A percentile compares a stretch with the other conserved stretches of the same genome.
Conservation (phyloP, 345 rosid species). For the Limnanthes douglasii region DNA sequence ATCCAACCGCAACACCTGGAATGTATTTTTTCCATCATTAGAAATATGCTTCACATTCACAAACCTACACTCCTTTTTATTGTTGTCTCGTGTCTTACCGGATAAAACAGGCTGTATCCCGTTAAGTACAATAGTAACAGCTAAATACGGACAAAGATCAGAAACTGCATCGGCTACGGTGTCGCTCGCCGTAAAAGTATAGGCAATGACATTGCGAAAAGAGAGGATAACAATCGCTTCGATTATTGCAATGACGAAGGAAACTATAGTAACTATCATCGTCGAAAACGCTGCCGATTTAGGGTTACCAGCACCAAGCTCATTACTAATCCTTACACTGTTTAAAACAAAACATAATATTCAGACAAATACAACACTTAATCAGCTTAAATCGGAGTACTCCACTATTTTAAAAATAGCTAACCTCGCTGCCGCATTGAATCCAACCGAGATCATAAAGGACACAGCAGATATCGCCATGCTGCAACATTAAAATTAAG, state of each 20-base stretch:
- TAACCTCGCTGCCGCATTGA: constrained; percentile 72
- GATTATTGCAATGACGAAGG: constrained; percentile 25
- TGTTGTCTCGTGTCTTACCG: constrained; percentile 15
- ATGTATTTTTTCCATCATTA: neutral
- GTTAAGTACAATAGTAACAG: constrained; percentile 28
- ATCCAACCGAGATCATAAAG: constrained; percentile 53
- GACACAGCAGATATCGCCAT: constrained; percentile 44
- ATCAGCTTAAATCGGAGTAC: too few relatives aligned
- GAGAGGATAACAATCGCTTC: constrained; percentile 25
- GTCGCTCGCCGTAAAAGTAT: constrained; percentile 41
- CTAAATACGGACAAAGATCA: constrained; percentile 35
- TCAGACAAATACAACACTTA: neutral
- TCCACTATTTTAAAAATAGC: neutral
- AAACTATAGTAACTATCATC: constrained; percentile 17
- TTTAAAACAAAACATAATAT: neutral
- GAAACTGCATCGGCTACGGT: constrained; percentile 38
- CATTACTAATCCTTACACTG: constrained; percentile 66
- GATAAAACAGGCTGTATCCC: constrained; percentile 42
- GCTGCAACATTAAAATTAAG: constrained; percentile 17
- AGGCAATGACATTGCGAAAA: constrained; percentile 36
- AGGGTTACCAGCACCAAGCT: constrained; percentile 62
- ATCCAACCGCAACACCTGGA: constrained; percentile 64
- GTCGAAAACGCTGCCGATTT: constrained; percentile 49
- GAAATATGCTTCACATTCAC: neutral
- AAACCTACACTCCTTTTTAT: neutral